Base-by-base conservation (phyloP, 805 yeast genomes). In the Lachancea mirantina region DNA sequence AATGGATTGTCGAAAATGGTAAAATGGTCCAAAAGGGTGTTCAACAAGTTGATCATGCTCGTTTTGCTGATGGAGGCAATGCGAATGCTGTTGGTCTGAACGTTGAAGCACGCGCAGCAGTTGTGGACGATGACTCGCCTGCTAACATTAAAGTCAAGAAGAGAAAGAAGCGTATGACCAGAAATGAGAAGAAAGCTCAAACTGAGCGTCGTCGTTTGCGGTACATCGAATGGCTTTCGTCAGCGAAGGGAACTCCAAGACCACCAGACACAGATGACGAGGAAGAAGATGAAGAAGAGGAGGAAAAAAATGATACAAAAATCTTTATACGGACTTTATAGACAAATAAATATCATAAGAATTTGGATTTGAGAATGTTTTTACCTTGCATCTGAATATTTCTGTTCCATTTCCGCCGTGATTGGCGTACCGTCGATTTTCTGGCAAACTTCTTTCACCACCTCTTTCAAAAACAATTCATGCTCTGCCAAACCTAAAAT, bases 241-340 rank as follows among this genome's bases (percentile, higher is more conserved):
- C 94, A 49, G 96, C 98, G 45, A 92, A 92, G 76, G 98, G 98
- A 19, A 92, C 98, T 14, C 97, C 97, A 47, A 83, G 82, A 57
- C 94, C 96, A 4, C 76, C 68, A 19, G 95, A 92, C 53, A 80
- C 96, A 23, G 97, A 92, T 54, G 96, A 84, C 43, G 97, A 89
- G 59, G 89, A 79, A 20, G 72, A 27, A n/a, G n/a, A n/a, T n/a
- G n/a, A n/a, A n/a, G n/a, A n/a, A n/a, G n/a, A n/a, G n/a, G n/a
- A n/a, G n/a, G n/a, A n/a, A n/a, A n/a, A n/a, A n/a, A n/a, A n/a
- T n/a, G n/a, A n/a, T n/a, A n/a, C n/a, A n/a, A n/a, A n/a, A n/a
- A n/a, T n/a, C n/a, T n/a, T n/a, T n/a, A n/a, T n/a, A n/a, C n/a
- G n/a, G 22, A 8, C 22, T 19, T 19, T 19, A 19, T 8, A 19